These are phyloP conservation scores for Colletotrichum limetticola DNA, from an alignment of 2,329 filamentous ascomycete species.

Conservation along the genomic window DNA sequence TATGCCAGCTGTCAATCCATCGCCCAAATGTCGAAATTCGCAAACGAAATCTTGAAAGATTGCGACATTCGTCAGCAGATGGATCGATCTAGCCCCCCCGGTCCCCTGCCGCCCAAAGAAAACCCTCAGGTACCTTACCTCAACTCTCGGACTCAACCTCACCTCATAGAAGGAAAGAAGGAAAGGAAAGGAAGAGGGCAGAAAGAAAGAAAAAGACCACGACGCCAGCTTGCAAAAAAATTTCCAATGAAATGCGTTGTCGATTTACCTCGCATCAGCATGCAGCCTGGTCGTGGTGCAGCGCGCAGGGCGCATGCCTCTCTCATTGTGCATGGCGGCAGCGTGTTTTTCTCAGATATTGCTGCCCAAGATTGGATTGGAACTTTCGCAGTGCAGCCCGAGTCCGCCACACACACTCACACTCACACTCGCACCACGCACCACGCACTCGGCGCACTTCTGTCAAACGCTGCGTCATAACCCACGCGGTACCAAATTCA, in stretches of 20 bases:
- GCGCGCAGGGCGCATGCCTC: not conserved
- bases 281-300: not conserved
- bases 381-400: not conserved
- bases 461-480: not conserved
- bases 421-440: not conserved
- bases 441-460: not conserved
- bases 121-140: not conserved
- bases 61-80: not conserved
- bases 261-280: not conserved
- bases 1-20: not conserved
- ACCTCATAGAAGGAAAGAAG: not conserved
- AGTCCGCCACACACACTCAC: not conserved
- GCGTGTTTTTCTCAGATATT: not conserved
- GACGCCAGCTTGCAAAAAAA: not conserved
- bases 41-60: not conserved
- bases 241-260: not conserved
- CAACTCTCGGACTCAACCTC: too few species aligned
- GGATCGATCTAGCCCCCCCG: not conserved
- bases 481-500: not conserved
- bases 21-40: too few species aligned
- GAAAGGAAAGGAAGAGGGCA: too few species aligned
- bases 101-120: not conserved
- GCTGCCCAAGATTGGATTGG: not conserved
- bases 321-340: too few species aligned
- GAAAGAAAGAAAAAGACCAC: not conserved